Base-by-base conservation (phyloP, 805 yeast genomes). In the Ogataea nonfermentans region DNA sequence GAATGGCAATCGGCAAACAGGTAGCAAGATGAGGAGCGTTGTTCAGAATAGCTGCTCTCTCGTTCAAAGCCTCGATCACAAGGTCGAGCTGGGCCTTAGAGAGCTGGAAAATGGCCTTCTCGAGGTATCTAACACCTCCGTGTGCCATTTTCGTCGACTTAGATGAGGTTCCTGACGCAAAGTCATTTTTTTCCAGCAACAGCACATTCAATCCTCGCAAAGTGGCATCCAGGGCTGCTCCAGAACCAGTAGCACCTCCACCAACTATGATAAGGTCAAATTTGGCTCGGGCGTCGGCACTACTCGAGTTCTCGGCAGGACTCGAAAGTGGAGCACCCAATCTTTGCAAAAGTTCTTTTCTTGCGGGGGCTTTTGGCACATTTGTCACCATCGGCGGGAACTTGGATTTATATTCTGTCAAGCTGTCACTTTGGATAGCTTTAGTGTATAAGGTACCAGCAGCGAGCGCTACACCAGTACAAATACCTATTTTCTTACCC, bases 211-310 rank as follows among this genome's bases (percentile, higher is more conserved):
- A 76, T 33, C 97, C 97, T 63, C 98, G 76, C 29, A 95, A 76
- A 20, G 83, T 76, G 25, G 96, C 96, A 65, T 90, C 98, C 30
- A 90, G 69, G 1, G 96, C 97, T 33, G 87, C 78, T 44, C 97
- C 98, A 4, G 96, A 70, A 47, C 98, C 98, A 11, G 93, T 82
- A 27, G 97, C 97, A 60, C 98, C 98, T 51, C 96, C 97, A 46
- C 98, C 98, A 51, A 91, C 80, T 51, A 90, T 73, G 48, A 90
- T 66, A n/a, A 90, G 74, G 60, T 91, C 97, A 56, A 76, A 81
- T 57, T 81, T 74, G 37, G 75, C 63, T 32, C 68, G 56, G 43
- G 73, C 52, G 59, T 72, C 63, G 15, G 46, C 46, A 9, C 49
- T 35, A 9, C 50, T 24, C 17, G 51, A 42, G 15, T 28, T 22